A percentile compares a stretch with the other conserved stretches of the same genome.
Evolutionary conservation across 1,284 basidiomycete genomes (phyloP).

Genomic region (Tremellales sp.): DNA sequence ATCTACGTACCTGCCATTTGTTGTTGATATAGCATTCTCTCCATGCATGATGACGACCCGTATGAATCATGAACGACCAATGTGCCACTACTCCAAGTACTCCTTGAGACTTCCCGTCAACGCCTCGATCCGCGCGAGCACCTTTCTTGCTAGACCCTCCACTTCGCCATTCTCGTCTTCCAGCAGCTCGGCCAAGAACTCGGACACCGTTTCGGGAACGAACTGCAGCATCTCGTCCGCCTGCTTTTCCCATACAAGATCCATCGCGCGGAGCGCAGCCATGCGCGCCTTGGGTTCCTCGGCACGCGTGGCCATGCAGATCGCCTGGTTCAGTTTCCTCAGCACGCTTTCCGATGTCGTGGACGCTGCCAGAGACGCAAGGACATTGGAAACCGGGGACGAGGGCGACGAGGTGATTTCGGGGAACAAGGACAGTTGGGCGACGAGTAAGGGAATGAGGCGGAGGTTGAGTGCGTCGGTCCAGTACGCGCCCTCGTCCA

Average conservation of each 20-base stretch:
- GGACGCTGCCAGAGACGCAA: slow-evolving; percentile 57
- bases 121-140: slow-evolving; percentile 49
- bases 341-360: slow-evolving; percentile 61
- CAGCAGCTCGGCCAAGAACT: slow-evolving; percentile 52
- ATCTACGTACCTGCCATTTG: slow-evolving; percentile 1
- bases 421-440: slow-evolving; percentile 59
- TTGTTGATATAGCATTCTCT: too few relatives aligned
- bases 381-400: slow-evolving; percentile 45
- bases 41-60: background rate
- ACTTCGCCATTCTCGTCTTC: slow-evolving; percentile 52
- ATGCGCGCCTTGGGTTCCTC: slow-evolving; percentile 66
- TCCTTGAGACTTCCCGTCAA: slow-evolving; percentile 49
- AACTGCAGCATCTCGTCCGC: slow-evolving; percentile 57
- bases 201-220: slow-evolving; percentile 53
- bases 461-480: slow-evolving; percentile 70
- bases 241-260: slow-evolving; percentile 65
- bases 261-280: slow-evolving; percentile 65
- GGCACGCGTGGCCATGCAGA: slow-evolving; percentile 84
- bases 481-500: slow-evolving; percentile 87
- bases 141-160: slow-evolving; percentile 46
- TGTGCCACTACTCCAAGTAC: slow-evolving; percentile 38
- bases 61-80: background rate
- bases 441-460: slow-evolving; percentile 58
- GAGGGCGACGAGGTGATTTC: slow-evolving; percentile 32
- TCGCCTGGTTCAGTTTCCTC: slow-evolving; percentile 72